Percentiles rank a stretch among this genome's conserved stretches.
Evolutionary conservation across 352 stramenopile species (phyloP).

Genomic region (Phytophthora cactorum): DNA sequence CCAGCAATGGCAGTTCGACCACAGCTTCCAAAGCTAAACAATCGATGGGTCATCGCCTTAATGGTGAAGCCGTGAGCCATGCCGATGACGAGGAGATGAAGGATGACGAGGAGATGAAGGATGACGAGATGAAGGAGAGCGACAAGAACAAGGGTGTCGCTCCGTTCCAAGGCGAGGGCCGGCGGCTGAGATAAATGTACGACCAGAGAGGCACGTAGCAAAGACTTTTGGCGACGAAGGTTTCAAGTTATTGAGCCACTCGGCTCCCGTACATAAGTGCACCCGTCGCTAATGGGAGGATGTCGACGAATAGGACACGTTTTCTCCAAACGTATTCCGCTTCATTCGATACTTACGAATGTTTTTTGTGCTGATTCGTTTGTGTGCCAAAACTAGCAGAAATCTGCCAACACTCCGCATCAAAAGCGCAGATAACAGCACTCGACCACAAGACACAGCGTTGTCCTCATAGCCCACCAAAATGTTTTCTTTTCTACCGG

Average conservation of each 20-base stretch:
- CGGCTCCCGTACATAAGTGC: conserved; percentile 11
- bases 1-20: conserved; percentile 3
- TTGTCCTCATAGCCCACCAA: too few species aligned
- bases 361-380: too few species aligned
- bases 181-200: conserved; percentile 56
- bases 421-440: too few species aligned
- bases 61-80: conserved; percentile 33
- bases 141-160: conserved; percentile 41
- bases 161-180: conserved; percentile 75
- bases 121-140: conserved; percentile 35
- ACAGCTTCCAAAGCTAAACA: conserved; percentile 17
- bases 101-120: conserved; percentile 39
- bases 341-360: too few species aligned
- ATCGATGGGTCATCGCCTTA: conserved; percentile 34
- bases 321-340: not conserved
- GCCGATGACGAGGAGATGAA: conserved; percentile 43
- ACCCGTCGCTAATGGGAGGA: conserved; percentile 4
- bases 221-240: conserved; percentile 18
- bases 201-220: conserved; percentile 7
- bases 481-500: too few species aligned
- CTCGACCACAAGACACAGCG: too few species aligned
- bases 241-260: conserved; percentile 25
- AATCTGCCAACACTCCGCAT: too few species aligned
- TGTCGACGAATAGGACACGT: not conserved
- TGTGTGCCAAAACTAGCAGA: too few species aligned